These are phyloP conservation scores for Pichia sp. DNA, from an alignment of 1,139 yeast species.

Conservation along the genomic window DNA sequence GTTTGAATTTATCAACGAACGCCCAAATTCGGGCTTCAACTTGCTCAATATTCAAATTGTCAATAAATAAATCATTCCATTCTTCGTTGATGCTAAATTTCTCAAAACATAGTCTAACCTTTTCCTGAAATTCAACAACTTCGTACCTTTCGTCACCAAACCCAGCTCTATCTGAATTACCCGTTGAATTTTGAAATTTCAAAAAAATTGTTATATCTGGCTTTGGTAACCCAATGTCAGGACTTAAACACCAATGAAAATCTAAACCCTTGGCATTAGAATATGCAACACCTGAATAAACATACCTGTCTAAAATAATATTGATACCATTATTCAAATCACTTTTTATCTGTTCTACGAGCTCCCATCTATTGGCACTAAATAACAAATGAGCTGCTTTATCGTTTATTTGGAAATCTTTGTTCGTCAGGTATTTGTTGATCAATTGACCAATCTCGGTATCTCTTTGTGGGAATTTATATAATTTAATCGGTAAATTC, in stretches of 20 bases:
- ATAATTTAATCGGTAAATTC: conserved; percentile 32
- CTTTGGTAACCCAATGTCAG: conserved; percentile 78
- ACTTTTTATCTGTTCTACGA: conserved; percentile 38
- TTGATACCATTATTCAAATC: conserved; percentile 44
- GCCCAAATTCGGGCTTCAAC: conserved; percentile 34
- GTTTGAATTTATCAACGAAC: conserved; percentile 10
- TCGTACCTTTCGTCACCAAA: conserved; percentile 95
- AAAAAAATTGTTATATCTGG: conserved; percentile 84
- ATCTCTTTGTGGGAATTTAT: conserved; percentile 82
- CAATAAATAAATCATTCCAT: conserved; percentile 51
- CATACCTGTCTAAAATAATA: conserved; percentile 77
- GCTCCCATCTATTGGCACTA: conserved; percentile 94
- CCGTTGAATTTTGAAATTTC: conserved; percentile 36
- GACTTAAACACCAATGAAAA: conserved; percentile 66
- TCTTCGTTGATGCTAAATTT: conserved; percentile 31
- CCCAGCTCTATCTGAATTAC: conserved; percentile 50
- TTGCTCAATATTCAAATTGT: conserved; percentile 44
- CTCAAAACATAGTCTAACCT: conserved; percentile 56
- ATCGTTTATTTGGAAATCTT: conserved; percentile 44
- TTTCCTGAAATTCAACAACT: conserved; percentile 55
- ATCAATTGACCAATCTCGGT: conserved; percentile 78
- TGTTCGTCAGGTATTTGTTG: conserved; percentile 58
- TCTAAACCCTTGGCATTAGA: conserved; percentile 78
- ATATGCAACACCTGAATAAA: conserved; percentile 90
- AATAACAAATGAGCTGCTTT: conserved; percentile 82